A percentile compares a stretch with the other conserved stretches of the same genome.
phyloP scores from a whole-genome alignment of 305 asterid species.

The Fraxinus angustifolia region DNA sequence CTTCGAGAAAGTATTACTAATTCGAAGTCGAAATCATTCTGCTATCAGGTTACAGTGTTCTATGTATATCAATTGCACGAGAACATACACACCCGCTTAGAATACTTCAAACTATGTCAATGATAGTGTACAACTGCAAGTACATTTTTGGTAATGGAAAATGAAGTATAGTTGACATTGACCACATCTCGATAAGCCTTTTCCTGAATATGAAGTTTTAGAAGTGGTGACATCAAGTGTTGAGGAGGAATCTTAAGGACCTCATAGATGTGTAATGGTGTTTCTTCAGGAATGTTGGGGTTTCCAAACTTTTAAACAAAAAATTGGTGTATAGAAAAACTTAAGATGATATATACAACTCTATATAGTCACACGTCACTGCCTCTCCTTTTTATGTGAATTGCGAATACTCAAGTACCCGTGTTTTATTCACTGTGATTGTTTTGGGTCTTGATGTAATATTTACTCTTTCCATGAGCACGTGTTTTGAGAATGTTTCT shows the following conservation, averaged over 20 bases:
- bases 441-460: not conserved
- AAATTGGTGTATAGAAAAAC: not conserved
- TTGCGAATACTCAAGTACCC: conserved; percentile 6
- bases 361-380: not conserved
- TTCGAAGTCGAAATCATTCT: not conserved
- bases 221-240: not conserved
- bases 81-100: not conserved
- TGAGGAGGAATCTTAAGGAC: not conserved
- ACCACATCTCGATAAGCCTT: not conserved
- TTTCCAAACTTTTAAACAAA: not conserved
- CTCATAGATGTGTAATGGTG: not conserved
- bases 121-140: not conserved
- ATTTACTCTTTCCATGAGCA: conserved; percentile 7
- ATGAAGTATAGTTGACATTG: not conserved
- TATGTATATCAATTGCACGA: not conserved
- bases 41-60: not conserved
- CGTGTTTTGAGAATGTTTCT: not conserved
- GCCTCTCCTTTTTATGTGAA: not conserved
- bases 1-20: not conserved
- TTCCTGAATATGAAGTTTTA: not conserved
- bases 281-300: not conserved
- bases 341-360: not conserved
- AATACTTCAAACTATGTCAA: not conserved
- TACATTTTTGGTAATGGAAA: not conserved
- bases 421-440: not conserved